Evolutionary conservation across 441 rosid genomes (phyloP).

Genomic region (California macrophylla): DNA sequence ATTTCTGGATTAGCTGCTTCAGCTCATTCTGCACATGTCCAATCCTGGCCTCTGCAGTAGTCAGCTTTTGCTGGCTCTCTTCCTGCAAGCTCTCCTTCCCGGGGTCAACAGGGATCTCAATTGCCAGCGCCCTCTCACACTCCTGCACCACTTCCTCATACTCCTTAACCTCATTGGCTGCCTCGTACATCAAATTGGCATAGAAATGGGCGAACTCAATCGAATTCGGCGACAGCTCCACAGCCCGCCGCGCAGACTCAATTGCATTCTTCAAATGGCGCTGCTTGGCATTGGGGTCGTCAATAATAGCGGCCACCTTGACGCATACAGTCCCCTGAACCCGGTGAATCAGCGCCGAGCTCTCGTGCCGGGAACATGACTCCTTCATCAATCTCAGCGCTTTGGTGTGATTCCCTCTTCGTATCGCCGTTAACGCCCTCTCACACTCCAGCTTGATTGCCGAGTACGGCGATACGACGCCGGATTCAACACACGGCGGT

Average conservation of each 20-base stretch:
- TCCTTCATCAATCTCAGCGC: slow-evolving; percentile 83
- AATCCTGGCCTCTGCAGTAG: slow-evolving; percentile 59
- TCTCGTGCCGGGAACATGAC: slow-evolving; percentile 41
- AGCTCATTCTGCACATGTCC: slow-evolving; percentile 67
- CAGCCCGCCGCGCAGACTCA: slow-evolving; percentile 61
- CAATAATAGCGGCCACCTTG: slow-evolving; percentile 67
- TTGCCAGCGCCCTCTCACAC: slow-evolving; percentile 70
- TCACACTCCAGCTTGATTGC: slow-evolving; percentile 72
- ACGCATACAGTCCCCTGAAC: slow-evolving; percentile 76
- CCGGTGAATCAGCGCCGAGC: slow-evolving; percentile 55
- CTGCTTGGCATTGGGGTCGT: slow-evolving; percentile 58
- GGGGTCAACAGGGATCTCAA: slow-evolving; percentile 72
- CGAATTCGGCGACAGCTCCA: slow-evolving; percentile 61
- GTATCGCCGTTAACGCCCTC: slow-evolving; percentile 64
- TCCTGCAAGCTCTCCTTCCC: slow-evolving; percentile 77
- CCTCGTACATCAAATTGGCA: slow-evolving; percentile 70
- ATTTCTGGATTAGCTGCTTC: slow-evolving; percentile 57
- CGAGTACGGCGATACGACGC: slow-evolving; percentile 25
- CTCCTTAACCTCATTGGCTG: slow-evolving; percentile 65
- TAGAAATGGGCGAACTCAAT: slow-evolving; percentile 74
- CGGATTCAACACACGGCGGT: slow-evolving; percentile 12
- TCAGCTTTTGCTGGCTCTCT: slow-evolving; percentile 71
- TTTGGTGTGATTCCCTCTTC: slow-evolving; percentile 70
- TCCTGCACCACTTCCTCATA: slow-evolving; percentile 70
- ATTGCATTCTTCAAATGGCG: slow-evolving; percentile 57